Evolutionary conservation across 1,284 basidiomycete species (phyloP).

Genomic region (Sanghuangporus weigelae): DNA sequence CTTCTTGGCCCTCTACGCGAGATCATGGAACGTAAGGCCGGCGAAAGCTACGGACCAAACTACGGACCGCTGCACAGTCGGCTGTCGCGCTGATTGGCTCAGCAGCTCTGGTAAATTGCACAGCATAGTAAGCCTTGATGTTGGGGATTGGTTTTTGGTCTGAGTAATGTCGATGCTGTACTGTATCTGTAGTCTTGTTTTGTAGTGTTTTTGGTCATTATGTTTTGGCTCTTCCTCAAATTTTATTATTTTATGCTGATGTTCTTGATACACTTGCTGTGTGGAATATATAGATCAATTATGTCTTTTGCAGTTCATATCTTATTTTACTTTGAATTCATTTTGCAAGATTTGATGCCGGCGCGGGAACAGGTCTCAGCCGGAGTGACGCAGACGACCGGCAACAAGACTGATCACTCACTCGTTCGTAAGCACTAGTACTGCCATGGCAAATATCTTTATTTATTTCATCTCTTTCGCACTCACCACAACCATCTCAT

Average conservation of each 20-base stretch:
- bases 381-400: neutral
- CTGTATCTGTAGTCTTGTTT: constrained; percentile 12
- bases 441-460: neutral
- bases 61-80: constrained; percentile 10
- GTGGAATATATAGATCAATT: neutral
- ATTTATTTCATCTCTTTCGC: neutral
- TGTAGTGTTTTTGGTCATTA: neutral
- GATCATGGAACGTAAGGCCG: constrained; percentile 82
- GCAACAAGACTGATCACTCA: neutral
- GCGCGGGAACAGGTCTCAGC: no score
- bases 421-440: neutral
- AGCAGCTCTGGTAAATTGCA: neutral
- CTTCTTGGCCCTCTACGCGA: constrained; percentile 87
- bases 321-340: neutral
- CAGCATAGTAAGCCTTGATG: neutral
- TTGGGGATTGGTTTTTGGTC: no score
- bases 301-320: neutral
- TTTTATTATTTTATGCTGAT: neutral
- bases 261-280: neutral
- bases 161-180: neutral
- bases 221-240: neutral
- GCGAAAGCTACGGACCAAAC: constrained; percentile 41
- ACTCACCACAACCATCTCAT: neutral
- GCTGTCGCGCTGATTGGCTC: neutral
- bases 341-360: neutral